Conservation (phyloP, 2,329 filamentous ascomycete genomes). For the Drechslerella coelobrocha region DNA sequence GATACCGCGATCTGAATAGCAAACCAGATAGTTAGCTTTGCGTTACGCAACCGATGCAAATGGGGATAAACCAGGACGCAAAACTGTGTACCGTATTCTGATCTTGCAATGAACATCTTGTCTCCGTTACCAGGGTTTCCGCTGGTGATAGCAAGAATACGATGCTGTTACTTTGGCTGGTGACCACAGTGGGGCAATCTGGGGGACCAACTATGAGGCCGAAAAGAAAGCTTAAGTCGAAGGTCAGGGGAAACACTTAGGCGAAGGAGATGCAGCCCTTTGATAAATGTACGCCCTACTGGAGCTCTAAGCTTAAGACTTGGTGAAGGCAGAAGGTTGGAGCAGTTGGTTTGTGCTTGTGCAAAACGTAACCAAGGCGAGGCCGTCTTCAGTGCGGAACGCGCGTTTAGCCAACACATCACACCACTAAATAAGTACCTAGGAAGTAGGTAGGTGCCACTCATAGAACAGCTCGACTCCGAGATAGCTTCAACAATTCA, state of each 20-base stretch:
- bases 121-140: conserved; percentile 20
- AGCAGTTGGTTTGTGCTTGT: not conserved
- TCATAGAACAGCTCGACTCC: too few species aligned
- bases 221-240: not conserved
- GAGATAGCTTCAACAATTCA: too few species aligned
- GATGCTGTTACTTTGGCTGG: not conserved
- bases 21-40: conserved; percentile 58
- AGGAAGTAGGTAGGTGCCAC: too few species aligned
- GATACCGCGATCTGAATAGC: conserved; percentile 83
- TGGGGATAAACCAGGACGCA: conserved; percentile 33
- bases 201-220: not conserved
- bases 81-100: conserved; percentile 84
- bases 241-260: not conserved
- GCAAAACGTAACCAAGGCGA: not conserved
- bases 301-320: not conserved
- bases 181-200: not conserved
- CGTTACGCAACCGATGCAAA: conserved; percentile 39
- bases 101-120: conserved; percentile 99
- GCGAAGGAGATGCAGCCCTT: not conserved
- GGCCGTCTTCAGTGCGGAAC: not conserved
- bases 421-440: not conserved
- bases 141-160: not conserved
- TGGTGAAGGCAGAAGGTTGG: not conserved
- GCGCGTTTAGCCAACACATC: conserved; percentile 6
- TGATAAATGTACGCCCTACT: not conserved